Evolutionary conservation across 1,284 basidiomycete species (phyloP).

Genomic region (Neonothopanus nambi): DNA sequence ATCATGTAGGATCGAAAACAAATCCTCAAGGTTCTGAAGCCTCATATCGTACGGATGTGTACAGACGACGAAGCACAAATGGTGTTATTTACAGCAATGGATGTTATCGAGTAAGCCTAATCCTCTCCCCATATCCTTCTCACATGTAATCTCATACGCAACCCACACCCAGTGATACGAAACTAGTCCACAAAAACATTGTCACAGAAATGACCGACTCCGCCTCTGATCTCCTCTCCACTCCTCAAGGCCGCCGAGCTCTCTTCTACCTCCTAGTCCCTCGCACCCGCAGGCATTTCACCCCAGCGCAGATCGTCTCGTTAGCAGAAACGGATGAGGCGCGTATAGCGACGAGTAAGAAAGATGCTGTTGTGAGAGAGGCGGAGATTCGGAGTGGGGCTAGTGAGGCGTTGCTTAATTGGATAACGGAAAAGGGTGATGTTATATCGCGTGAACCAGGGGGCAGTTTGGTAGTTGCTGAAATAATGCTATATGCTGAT

Average conservation of each 20-base stretch:
- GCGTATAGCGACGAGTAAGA: slow-evolving; percentile 36
- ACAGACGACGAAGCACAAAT: slow-evolving; percentile 85
- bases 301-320: slow-evolving; percentile 69
- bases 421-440: slow-evolving; percentile 61
- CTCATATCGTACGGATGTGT: slow-evolving; percentile 84
- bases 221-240: slow-evolving; percentile 52
- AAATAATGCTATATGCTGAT: slow-evolving; percentile 80
- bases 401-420: slow-evolving; percentile 67
- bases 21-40: slow-evolving; percentile 83
- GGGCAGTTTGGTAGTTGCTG: slow-evolving; percentile 73
- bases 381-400: slow-evolving; percentile 72
- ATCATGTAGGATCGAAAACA: slow-evolving; percentile 76
- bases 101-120: slow-evolving; percentile 74
- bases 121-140: background rate
- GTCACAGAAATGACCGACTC: slow-evolving; percentile 61
- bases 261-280: slow-evolving; percentile 82
- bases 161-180: slow-evolving; percentile 68
- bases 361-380: slow-evolving; percentile 52
- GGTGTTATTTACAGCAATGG: slow-evolving; percentile 85
- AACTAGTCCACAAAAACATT: slow-evolving; percentile 79
- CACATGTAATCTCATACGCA: background rate
- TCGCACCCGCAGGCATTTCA: slow-evolving; percentile 78
- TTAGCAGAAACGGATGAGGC: slow-evolving; percentile 72
- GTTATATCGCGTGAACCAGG: slow-evolving; percentile 72
- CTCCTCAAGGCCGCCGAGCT: slow-evolving; percentile 71